Evolutionary conservation across 2,329 filamentous ascomycete genomes (phyloP).

Genomic region (Fusarium nanum): DNA sequence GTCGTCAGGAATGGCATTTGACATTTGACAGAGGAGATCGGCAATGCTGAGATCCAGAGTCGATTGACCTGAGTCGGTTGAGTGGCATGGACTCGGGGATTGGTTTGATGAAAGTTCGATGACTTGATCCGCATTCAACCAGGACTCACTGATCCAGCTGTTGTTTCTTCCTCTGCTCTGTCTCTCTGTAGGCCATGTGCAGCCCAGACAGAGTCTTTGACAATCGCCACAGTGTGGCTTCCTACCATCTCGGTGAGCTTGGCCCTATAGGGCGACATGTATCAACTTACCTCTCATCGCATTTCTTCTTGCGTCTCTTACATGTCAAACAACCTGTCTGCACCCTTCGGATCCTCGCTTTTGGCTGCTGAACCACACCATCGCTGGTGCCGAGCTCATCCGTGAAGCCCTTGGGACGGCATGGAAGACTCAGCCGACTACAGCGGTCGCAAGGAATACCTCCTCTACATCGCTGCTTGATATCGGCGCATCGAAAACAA

Average conservation of each 20-base stretch:
- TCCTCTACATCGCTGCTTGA: constrained; percentile 14
- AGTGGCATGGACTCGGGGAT: constrained; percentile 1
- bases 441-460: constrained; percentile 2
- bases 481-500: constrained; percentile 8
- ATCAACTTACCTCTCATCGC: background rate
- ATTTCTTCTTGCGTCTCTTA: constrained; percentile 13
- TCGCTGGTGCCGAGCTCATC: background rate
- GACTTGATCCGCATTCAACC: constrained; percentile 9
- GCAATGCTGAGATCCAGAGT: constrained; percentile 8
- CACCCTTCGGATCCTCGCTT: background rate
- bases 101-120: background rate
- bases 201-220: background rate
- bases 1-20: background rate
- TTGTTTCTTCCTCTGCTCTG: background rate
- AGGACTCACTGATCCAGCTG: constrained; percentile 8
- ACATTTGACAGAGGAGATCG: constrained; percentile 8
- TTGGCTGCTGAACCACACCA: background rate
- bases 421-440: background rate
- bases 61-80: background rate
- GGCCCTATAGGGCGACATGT: background rate
- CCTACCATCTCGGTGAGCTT: background rate
- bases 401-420: background rate
- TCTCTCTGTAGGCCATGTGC: constrained; percentile 1
- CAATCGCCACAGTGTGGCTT: constrained; percentile 12
- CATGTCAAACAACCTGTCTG: constrained; percentile 13